Base-by-base conservation (phyloP, 1,284 basidiomycete genomes). In the Moesziomyces globuligerus region DNA sequence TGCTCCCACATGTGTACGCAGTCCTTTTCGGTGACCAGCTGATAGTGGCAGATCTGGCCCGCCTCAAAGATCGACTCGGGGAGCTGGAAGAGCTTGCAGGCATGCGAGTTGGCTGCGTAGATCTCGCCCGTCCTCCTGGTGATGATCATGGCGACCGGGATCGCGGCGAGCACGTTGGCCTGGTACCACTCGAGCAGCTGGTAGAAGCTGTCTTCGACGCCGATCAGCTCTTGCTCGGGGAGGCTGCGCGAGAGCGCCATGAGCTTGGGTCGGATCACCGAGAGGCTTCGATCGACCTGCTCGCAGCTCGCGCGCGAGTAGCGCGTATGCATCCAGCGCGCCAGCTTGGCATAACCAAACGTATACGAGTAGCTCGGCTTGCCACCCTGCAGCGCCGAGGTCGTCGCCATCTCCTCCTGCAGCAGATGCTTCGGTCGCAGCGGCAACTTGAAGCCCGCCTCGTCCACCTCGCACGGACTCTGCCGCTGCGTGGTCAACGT, bases 261-360 rank as follows among this genome's bases (percentile, higher is more conserved):
- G 13, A 70, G 57, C 13, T 52, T 53, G 38, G 64, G 71, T 15
- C 71, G 71, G 10, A 70, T 51, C 3, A 50, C 34, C 1, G 41
- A 51, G 7, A 73, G 61, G 10, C 42, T 47, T 4, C 44, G 60
- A 21, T 73, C 70, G 17, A 73, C 64, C 21, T 40, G n/a, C 43
- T 65, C 60, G 60, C 65, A 61, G 23, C 38, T 48, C 26, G 46
- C 54, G 21, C 57, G 52, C 4, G 65, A 54, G 41, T 39, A 73
- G 7, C 65, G 59, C 3, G 60, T 61, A 20, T 73, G 59, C 65
- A 73, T 73, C 70, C 70, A 73, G 13, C 59, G 50, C 0, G 70
- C 70, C 2, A 73, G 40, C 36, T 73, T 73, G 53, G 70, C 70
- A 25, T 69, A 73, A 8, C 70, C 70, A 38, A 64, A 73, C 9